A percentile compares a stretch with the other conserved stretches of the same genome.
phyloP scores from a whole-genome alignment of 1,139 yeast species.

The Protomyces macrosporus region DNA sequence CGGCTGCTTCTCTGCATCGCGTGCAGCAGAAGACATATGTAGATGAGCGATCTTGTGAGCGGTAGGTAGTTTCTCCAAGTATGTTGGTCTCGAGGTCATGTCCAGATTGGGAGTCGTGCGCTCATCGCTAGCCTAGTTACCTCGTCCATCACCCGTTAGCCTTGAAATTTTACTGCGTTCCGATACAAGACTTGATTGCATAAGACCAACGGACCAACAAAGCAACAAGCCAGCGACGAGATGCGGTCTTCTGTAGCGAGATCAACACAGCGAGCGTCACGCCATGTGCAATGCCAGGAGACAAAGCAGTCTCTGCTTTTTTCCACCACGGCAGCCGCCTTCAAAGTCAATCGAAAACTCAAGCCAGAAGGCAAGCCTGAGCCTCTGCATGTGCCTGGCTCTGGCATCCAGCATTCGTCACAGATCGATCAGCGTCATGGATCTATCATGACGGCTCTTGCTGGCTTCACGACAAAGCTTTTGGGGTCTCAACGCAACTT shows the following conservation, averaged over 20 bases:
- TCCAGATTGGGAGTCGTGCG: no score
- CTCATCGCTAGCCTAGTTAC: no score
- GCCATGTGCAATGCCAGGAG: not conserved
- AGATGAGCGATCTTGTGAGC: no score
- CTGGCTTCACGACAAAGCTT: conserved; percentile 5
- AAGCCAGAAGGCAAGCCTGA: conserved; percentile 22
- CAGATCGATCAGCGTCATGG: conserved; percentile 18
- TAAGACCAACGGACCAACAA: no score
- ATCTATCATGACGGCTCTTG: conserved; percentile 13
- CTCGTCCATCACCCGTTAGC: no score
- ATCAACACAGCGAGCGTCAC: not conserved
- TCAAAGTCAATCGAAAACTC: conserved; percentile 17
- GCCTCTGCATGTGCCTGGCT: conserved; percentile 19
- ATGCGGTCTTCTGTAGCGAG: not conserved
- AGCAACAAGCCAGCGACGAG: not conserved
- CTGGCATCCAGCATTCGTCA: conserved; percentile 22
- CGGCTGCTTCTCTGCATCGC: not conserved
- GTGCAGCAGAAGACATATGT: not conserved
- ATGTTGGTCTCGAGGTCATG: no score
- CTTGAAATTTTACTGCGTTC: no score
- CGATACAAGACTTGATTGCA: no score
- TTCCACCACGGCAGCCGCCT: not conserved
- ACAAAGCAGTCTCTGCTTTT: not conserved
- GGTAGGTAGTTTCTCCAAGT: no score
- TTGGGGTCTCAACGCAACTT: conserved; percentile 11